Conservation (phyloP, 208 protist species). For the Trypanosomatidae sp. region DNA sequence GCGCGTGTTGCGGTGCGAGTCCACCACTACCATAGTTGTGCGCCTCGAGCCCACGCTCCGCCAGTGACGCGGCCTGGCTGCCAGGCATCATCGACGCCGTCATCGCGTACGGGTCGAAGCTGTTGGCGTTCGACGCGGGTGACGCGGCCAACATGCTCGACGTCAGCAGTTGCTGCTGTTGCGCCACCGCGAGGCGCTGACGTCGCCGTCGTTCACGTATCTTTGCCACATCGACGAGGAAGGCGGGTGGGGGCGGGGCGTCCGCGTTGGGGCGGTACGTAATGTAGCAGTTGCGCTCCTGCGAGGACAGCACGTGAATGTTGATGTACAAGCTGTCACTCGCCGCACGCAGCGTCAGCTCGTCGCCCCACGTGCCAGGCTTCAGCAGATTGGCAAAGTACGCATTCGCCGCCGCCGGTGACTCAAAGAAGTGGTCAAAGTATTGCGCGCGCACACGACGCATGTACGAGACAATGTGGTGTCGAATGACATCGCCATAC, state of each 20-base stretch:
- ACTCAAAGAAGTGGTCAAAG: slow-evolving; percentile 77
- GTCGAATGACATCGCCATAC: slow-evolving; percentile 67
- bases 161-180: slow-evolving; percentile 1
- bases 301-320: slow-evolving; percentile 75
- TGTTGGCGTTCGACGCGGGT: not conserved
- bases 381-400: slow-evolving; percentile 52
- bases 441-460: slow-evolving; percentile 29
- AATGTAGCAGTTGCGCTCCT: slow-evolving; percentile 71
- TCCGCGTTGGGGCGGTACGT: slow-evolving; percentile 52
- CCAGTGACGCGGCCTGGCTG: not conserved
- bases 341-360: slow-evolving; percentile 72
- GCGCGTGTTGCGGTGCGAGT: too few relatives aligned
- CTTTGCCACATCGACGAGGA: slow-evolving; percentile 57
- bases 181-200: slow-evolving; percentile 4
- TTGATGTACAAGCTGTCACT: slow-evolving; percentile 74
- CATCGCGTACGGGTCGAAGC: not conserved
- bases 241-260: slow-evolving; percentile 36
- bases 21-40: too few relatives aligned
- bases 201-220: slow-evolving; percentile 9
- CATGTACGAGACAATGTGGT: slow-evolving; percentile 77
- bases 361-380: slow-evolving; percentile 69
- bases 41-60: too few relatives aligned
- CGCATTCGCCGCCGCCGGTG: slow-evolving; percentile 25
- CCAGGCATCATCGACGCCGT: not conserved
- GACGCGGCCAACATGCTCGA: too few relatives aligned